Percentiles rank a stretch among this genome's conserved stretches.
These are phyloP conservation scores for Macadamia tetraphylla DNA, from an alignment of 164 flowering plant genomes.

Conservation along the genomic window DNA sequence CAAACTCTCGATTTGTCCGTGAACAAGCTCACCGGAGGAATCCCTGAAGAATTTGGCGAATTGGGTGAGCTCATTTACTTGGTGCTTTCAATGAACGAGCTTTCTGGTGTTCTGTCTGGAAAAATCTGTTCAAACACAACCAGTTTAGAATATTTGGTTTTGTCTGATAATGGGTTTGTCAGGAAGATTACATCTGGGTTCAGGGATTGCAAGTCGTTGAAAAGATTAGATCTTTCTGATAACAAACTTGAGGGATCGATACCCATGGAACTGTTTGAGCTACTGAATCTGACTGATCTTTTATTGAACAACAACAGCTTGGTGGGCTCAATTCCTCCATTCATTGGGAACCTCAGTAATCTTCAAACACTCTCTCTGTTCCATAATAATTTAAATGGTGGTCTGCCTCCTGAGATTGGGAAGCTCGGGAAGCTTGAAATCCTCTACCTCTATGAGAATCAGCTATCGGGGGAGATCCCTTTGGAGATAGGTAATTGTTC, in stretches of 20 bases:
- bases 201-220: constrained; percentile 42
- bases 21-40: constrained; percentile 59
- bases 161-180: constrained; percentile 42
- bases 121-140: constrained; percentile 54
- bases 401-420: constrained; percentile 66
- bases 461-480: constrained; percentile 80
- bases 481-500: constrained; percentile 80
- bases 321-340: constrained; percentile 54
- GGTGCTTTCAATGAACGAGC: constrained; percentile 60
- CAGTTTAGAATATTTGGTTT: constrained; percentile 49
- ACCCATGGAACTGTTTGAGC: constrained; percentile 50
- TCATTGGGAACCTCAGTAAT: constrained; percentile 56
- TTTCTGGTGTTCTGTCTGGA: constrained; percentile 57
- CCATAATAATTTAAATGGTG: constrained; percentile 63
- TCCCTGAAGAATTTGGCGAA: constrained; percentile 57
- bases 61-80: constrained; percentile 49
- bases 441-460: constrained; percentile 76
- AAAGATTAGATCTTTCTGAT: constrained; percentile 69
- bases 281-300: constrained; percentile 54
- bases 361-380: constrained; percentile 56
- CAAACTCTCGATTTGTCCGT: constrained; percentile 69
- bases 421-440: constrained; percentile 51
- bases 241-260: constrained; percentile 64
- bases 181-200: constrained; percentile 62
- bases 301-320: constrained; percentile 78